phyloP scores from a whole-genome alignment of 2,329 filamentous ascomycete genomes.

The Epichloe glyceriae region DNA sequence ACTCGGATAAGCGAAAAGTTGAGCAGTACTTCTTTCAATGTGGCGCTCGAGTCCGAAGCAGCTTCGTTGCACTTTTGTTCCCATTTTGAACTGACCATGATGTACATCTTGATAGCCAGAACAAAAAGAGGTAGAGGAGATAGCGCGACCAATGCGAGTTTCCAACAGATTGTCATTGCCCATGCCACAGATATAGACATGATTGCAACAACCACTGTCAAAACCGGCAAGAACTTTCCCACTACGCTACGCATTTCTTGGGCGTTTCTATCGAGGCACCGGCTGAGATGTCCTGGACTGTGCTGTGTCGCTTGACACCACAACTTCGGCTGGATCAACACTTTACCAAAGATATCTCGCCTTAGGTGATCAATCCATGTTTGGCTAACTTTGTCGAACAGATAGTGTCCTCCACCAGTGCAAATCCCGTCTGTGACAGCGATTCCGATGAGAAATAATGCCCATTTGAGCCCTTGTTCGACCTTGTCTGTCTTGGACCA shows the following conservation, averaged over 20 bases:
- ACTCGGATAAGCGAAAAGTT: constrained; percentile 70
- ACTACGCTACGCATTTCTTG: constrained; percentile 82
- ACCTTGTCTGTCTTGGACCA: constrained; percentile 39
- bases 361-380: constrained; percentile 66
- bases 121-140: constrained; percentile 56
- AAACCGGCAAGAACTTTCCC: constrained; percentile 60
- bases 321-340: constrained; percentile 60
- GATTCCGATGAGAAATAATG: constrained; percentile 54
- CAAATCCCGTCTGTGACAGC: constrained; percentile 53
- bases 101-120: constrained; percentile 50
- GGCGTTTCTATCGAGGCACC: constrained; percentile 65
- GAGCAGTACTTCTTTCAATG: constrained; percentile 59
- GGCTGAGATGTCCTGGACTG: constrained; percentile 47
- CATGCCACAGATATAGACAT: constrained; percentile 56
- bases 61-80: constrained; percentile 55
- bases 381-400: constrained; percentile 60
- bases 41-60: constrained; percentile 41
- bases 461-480: constrained; percentile 48
- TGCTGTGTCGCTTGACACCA: constrained; percentile 69
- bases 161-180: constrained; percentile 66
- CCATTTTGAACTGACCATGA: constrained; percentile 55
- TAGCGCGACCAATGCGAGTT: constrained; percentile 65
- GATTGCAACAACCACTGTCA: constrained; percentile 56
- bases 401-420: constrained; percentile 54
- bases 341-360: constrained; percentile 49